Base-by-base conservation (phyloP, 371 early-diverging fungal species). In the Mortierella sp. region DNA sequence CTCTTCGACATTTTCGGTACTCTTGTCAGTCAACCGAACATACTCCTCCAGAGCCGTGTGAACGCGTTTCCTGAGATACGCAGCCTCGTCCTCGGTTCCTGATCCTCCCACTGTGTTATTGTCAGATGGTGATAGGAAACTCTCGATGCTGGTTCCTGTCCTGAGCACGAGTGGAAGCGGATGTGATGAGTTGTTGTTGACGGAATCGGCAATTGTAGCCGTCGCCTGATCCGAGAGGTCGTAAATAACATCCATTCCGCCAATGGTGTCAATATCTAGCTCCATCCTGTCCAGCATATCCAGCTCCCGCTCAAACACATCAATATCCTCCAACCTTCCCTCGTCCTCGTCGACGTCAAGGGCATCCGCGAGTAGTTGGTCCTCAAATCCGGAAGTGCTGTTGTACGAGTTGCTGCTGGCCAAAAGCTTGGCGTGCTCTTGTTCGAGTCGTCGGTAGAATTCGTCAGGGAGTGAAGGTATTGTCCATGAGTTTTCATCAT, bases 71-170 rank as follows among this genome's bases (percentile, higher is more conserved):
- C 64, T 50, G 53, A 77, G 19, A 16, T 10, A 31, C 3, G 19
- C 44, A 16, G 74, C 64, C n/a, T 37, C 61, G 1, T 67, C 74
- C 53, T 26, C 24, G 19, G 53, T 55, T 11, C 48, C 69, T 24
- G 19, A 26, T 5, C 16, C 5, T 28, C 28, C 31, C 24, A 53
- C 3, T 26, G 19, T 54, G 21, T 34, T 14, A 2, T 54, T 24
- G 6, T 75, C 73, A 6, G 28, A 28, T 0, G 69, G 28, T 10
- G 55, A 48, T 14, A 80, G 51, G 13, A 76, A n/a, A n/a, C 14
- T 44, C 5, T 69, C 16, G 8, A 76, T 72, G 24, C 80, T 80
- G 28, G 72, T 79, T 11, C 79, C 79, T 6, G 79, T 79, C 59
- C 59, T 55, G 37, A 70, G 64, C 9, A 21, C 70, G 16, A 48